A percentile compares a stretch with the other conserved stretches of the same genome.
These are phyloP conservation scores for Zizania palustris DNA, from an alignment of 202 grass and related monocot species.

Conservation along the genomic window DNA sequence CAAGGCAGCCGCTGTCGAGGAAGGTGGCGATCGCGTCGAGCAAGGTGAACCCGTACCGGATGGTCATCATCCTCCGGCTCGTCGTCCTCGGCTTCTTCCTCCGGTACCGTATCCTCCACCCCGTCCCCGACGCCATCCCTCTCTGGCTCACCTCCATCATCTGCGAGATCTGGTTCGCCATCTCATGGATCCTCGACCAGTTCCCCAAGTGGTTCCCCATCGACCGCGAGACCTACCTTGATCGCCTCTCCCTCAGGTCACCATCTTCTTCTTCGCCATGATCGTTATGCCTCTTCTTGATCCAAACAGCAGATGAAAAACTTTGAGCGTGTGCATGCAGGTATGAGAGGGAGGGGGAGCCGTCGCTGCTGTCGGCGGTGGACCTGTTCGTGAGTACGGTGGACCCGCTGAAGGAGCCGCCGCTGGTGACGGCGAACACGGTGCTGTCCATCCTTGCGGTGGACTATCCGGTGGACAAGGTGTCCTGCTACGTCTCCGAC, in stretches of 20 bases:
- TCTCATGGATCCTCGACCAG: constrained; percentile 99
- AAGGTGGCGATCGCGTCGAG: constrained; percentile 97
- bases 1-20: constrained; percentile 86
- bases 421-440: constrained; percentile 92
- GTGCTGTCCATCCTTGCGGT: constrained; percentile 95
- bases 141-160: constrained; percentile 95
- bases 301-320: background rate
- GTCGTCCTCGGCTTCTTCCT: constrained; percentile 91
- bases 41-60: constrained; percentile 97
- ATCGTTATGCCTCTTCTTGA: background rate
- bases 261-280: background rate
- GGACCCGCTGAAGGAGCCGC: constrained; percentile 94
- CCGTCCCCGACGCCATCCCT: constrained; percentile 79
- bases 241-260: constrained; percentile 81
- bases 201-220: constrained; percentile 99
- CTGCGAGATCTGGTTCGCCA: constrained; percentile 98
- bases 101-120: constrained; percentile 87
- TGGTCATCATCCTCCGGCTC: constrained; percentile 94
- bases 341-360: constrained; percentile 92
- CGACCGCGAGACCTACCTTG: constrained; percentile 96
- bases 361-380: constrained; percentile 74
- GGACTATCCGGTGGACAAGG: constrained; percentile 96
- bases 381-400: constrained; percentile 95
- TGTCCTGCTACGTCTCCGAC: constrained; percentile 95
- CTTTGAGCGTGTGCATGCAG: constrained; percentile 40